These are phyloP conservation scores for Mrakia gelida DNA, from an alignment of 768 basidiomycete genomes.

Conservation along the genomic window DNA sequence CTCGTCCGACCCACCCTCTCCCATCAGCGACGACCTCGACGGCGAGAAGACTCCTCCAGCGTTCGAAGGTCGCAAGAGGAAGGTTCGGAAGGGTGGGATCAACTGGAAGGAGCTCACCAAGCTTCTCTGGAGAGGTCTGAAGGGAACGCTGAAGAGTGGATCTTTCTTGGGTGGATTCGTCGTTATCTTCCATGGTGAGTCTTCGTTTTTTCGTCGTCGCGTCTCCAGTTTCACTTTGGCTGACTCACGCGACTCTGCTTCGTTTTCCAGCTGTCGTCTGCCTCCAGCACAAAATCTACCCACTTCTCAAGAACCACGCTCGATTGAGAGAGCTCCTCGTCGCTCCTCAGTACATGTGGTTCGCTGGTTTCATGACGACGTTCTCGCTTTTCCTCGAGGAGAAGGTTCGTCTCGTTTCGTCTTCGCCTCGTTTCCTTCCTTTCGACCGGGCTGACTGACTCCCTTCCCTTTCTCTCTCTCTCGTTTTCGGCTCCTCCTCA, in stretches of 20 bases:
- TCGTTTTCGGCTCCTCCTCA: neutral
- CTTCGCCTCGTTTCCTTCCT: neutral
- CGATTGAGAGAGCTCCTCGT: neutral
- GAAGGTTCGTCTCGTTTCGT: constrained; percentile 11
- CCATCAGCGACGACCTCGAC: neutral
- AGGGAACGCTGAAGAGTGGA: constrained; percentile 11
- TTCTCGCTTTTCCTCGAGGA: constrained; percentile 24
- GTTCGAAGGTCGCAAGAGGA: neutral
- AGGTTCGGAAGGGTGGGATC: neutral
- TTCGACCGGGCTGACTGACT: too few species aligned
- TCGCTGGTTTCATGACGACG: constrained; percentile 21
- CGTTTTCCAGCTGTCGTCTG: constrained; percentile 15
- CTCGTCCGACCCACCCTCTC: neutral
- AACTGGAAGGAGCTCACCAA: constrained; percentile 19
- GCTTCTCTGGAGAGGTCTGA: constrained; percentile 11
- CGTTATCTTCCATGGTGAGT: constrained; percentile 16
- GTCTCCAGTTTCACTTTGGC: neutral
- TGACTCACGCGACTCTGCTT: neutral
- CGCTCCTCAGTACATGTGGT: constrained; percentile 20
- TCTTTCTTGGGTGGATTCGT: constrained; percentile 10
- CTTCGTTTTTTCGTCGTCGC: too few species aligned
- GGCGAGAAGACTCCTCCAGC: neutral
- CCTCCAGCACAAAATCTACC: constrained; percentile 20
- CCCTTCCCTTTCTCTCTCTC: neutral
- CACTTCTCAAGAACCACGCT: neutral